Evolutionary conservation across 371 early-diverging fungal species (phyloP), one percentile per base, ranked within the genome.

Genomic region (Mortierella sp.): DNA sequence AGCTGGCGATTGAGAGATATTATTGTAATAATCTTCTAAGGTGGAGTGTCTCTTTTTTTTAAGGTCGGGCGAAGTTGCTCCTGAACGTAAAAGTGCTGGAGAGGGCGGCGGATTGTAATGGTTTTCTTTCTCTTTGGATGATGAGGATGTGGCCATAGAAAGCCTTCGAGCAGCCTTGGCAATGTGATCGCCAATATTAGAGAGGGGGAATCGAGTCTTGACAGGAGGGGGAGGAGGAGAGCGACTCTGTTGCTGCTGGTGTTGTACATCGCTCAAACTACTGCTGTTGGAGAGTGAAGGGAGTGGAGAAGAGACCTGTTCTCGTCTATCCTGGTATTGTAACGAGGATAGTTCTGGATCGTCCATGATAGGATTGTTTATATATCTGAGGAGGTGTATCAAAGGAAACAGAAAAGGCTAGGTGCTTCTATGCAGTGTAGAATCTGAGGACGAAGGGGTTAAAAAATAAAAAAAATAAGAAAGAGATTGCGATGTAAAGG

Each of bases 111-210:
- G 61, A 7, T 53, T 62, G n/a, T 68, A 37, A 15, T 61, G 42
- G 3, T 42, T 59, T 28, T 59, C 42, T 40, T 74, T 64, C 17
- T 59, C 42, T 40, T 74, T 64, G 22, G 66, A 19, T 13, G 78
- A 53, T n/a, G 78, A 59, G 17, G 53, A 40, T 26, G 53, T 51
- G 35, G 56, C 66, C 63, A 78, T 66, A 57, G 80, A 79, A 23
- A 79, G 70, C 29, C 74, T 55, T 26, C 70, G 61, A n/a, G 80
- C 74, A 15, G 74, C 74, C 43, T 74, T 73, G 63, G 59, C 61
- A 34, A 79, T 57, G 1, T 79, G 80, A 45, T 74, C 74, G n/a
- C 74, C 40, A 26, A 79, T 51, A 26, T 63, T 73, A 47, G 73
- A 72, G 42, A 76, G 64, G 13, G 71, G 64, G 12, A 69, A 72